These are phyloP conservation scores for Stevia rebaudiana DNA, from an alignment of 140 eudicot genomes.

Conservation along the genomic window DNA sequence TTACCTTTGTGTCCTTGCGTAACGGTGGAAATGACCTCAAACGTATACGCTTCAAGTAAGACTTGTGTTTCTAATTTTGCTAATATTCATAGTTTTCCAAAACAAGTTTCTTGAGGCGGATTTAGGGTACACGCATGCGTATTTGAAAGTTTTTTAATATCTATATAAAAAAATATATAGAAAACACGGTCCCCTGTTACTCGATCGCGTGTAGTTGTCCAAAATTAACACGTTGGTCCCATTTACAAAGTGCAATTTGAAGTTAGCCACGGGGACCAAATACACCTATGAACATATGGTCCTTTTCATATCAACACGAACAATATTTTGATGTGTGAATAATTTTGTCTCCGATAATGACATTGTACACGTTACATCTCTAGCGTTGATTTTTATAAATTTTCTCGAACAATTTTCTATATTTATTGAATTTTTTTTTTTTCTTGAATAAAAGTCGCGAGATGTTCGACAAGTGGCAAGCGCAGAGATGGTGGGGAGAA, in stretches of 20 bases:
- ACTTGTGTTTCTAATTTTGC: not conserved
- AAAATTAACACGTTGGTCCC: constrained; percentile 11
- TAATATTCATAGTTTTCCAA: not conserved
- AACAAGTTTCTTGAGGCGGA: not conserved
- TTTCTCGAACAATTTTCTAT: not conserved
- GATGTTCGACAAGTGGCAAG: constrained; percentile 93
- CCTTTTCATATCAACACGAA: constrained; percentile 16
- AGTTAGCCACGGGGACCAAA: constrained; percentile 15
- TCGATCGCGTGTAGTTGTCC: not conserved
- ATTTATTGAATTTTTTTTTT: not conserved
- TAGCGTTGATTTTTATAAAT: not conserved
- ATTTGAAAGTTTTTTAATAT: not conserved
- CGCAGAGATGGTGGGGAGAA: constrained; percentile 96
- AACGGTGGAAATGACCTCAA: constrained; percentile 77
- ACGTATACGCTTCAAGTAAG: constrained; percentile 77
- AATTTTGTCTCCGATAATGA: constrained; percentile 19
- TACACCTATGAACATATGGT: constrained; percentile 17
- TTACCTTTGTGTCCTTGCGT: constrained; percentile 73
- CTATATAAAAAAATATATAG: not conserved
- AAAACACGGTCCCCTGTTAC: not conserved
- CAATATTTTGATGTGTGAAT: constrained; percentile 6
- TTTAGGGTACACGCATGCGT: not conserved
- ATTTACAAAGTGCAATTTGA: constrained; percentile 14
- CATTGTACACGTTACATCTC: constrained; percentile 1
- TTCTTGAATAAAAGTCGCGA: constrained; percentile 51